Conservation (phyloP, 2,329 filamentous ascomycete genomes). For the Colletotrichum sublineola region DNA sequence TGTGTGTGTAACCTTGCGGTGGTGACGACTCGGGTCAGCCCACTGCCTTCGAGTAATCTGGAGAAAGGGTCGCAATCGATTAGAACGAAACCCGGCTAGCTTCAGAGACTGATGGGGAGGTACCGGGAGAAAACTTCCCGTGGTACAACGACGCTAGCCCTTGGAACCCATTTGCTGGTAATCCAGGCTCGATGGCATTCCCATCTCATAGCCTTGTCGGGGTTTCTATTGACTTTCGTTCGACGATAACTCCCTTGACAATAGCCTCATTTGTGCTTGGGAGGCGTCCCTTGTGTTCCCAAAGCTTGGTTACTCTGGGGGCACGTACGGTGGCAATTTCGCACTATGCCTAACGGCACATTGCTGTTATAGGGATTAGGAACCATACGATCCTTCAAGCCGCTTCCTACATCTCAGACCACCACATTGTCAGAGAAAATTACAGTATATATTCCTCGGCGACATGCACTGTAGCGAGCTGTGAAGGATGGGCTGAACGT, state of each 20-base stretch:
- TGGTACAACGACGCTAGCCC: conserved; percentile 8
- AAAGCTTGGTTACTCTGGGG: background rate
- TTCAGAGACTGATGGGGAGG: background rate
- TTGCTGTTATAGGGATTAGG: background rate
- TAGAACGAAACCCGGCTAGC: conserved; percentile 15
- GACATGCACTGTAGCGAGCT: background rate
- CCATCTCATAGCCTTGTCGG: conserved; percentile 11
- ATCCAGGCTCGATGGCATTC: conserved; percentile 15
- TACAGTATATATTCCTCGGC: background rate
- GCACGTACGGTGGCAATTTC: background rate
- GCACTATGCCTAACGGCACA: background rate
- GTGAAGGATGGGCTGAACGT: background rate
- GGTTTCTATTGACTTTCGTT: conserved; percentile 17
- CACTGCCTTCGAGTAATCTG: conserved; percentile 8
- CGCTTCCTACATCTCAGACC: background rate
- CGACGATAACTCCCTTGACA: conserved; percentile 7
- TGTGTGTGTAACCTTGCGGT: conserved; percentile 11
- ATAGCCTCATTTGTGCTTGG: conserved; percentile 8
- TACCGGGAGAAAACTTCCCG: conserved; percentile 5
- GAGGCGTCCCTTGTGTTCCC: background rate
- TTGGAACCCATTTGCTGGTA: conserved; percentile 22
- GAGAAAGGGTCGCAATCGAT: conserved; percentile 17
- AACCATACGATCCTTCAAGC: background rate
- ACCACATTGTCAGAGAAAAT: background rate
- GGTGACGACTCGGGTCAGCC: conserved; percentile 19